phyloP scores from a whole-genome alignment of 495 filamentous ascomycete genomes.

The Hypoxylon subgilvum region DNA sequence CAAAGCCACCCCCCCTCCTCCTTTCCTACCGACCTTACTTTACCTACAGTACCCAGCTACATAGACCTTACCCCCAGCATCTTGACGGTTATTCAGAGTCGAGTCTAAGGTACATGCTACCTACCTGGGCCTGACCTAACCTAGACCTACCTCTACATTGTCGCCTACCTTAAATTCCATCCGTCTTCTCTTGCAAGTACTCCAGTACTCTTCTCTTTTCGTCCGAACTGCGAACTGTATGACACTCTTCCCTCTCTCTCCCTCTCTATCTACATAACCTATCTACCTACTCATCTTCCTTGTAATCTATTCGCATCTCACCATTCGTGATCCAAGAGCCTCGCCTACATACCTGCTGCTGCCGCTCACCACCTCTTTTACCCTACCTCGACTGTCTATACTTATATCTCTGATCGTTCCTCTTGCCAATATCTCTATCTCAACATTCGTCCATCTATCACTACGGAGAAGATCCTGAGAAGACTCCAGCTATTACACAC shows the following conservation, averaged over 20 bases:
- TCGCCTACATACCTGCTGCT: no score
- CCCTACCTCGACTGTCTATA: no score
- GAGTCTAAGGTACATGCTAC: slow-evolving; percentile 5
- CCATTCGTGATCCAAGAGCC: slow-evolving; percentile 10
- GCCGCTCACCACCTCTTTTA: no score
- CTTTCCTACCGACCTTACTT: neutral
- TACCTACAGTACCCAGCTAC: neutral
- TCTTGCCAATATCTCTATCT: neutral
- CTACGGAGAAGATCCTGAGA: slow-evolving; percentile 16
- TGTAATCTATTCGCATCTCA: slow-evolving; percentile 29
- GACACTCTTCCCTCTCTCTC: slow-evolving; percentile 35
- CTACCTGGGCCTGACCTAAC: no score
- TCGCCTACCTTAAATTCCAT: slow-evolving; percentile 3
- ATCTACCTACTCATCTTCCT: neutral
- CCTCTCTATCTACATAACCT: slow-evolving; percentile 24
- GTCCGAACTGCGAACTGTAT: no score
- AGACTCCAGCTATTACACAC: slow-evolving; percentile 29
- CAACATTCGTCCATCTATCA: slow-evolving; percentile 2
- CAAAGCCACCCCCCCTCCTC: slow-evolving; percentile 22
- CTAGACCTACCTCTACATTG: slow-evolving; percentile 1
- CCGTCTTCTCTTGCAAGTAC: slow-evolving; percentile 5
- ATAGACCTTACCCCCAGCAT: neutral
- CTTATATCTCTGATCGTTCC: no score
- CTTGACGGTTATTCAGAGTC: neutral
- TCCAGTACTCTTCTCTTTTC: slow-evolving; percentile 33